Evolutionary conservation across 129 eudicot species (phyloP).

Genomic region (Escallonia rubra): DNA sequence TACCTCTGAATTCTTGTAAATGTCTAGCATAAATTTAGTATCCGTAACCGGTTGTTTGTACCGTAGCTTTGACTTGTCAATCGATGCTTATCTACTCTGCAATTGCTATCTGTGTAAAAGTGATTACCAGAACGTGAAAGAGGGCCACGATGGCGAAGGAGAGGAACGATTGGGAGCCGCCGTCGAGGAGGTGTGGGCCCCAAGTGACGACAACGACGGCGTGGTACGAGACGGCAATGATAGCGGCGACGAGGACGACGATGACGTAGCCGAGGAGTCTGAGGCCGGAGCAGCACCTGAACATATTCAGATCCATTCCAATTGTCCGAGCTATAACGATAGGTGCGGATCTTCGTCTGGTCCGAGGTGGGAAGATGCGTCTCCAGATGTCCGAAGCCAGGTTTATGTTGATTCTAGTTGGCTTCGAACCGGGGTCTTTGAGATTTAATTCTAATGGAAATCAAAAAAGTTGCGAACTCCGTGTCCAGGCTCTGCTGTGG

Average conservation of each 20-base stretch:
- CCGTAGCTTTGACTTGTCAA: no score
- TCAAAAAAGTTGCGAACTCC: no score
- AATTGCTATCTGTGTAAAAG: not conserved
- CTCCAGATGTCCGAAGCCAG: slow-evolving; percentile 53
- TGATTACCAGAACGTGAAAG: slow-evolving; percentile 59
- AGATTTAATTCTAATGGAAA: no score
- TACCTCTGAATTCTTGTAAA: no score
- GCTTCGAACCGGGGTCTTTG: no score
- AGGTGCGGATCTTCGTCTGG: slow-evolving; percentile 5
- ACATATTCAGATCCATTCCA: slow-evolving; percentile 51
- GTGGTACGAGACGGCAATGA: slow-evolving; percentile 54
- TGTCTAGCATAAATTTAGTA: no score
- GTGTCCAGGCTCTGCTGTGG: no score
- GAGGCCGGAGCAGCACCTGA: slow-evolving; percentile 73
- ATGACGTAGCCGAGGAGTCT: slow-evolving; percentile 73
- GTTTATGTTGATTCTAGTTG: not conserved
- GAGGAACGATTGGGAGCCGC: slow-evolving; percentile 34
- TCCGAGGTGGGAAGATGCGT: slow-evolving; percentile 54
- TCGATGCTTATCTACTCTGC: not conserved
- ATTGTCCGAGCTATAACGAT: no score
- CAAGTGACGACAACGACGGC: slow-evolving; percentile 66
- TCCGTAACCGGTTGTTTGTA: no score
- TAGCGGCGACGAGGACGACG: slow-evolving; percentile 54
- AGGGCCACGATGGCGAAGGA: slow-evolving; percentile 31
- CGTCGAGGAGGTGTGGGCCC: slow-evolving; percentile 47